Base-by-base conservation (phyloP, 2,329 filamentous ascomycete species). In the Graphium sp. region DNA sequence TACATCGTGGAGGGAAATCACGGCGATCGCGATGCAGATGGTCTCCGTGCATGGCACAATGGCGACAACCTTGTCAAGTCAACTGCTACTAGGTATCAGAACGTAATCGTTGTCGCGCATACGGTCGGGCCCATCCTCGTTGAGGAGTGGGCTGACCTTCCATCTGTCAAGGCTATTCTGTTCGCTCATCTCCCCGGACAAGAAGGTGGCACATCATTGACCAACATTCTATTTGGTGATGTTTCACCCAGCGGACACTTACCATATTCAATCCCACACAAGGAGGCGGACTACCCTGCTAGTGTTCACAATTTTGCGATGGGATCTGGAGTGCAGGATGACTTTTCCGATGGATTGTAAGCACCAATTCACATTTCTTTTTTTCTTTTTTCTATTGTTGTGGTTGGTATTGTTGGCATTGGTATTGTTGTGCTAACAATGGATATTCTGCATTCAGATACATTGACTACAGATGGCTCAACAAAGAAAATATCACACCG, bases 381-480 rank as follows among this genome's bases (percentile, higher is more conserved):
- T 19, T n/a, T n/a, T n/a, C n/a, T n/a, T n/a, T n/a, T n/a, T n/a
- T n/a, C n/a, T n/a, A n/a, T n/a, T n/a, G n/a, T n/a, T n/a, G n/a
- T n/a, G n/a, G n/a, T n/a, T n/a, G n/a, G n/a, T n/a, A n/a, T n/a
- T n/a, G n/a, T n/a, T n/a, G n/a, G n/a, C n/a, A n/a, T n/a, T n/a
- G n/a, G n/a, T n/a, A n/a, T n/a, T n/a, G n/a, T n/a, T n/a, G n/a
- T n/a, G n/a, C n/a, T n/a, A n/a, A n/a, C n/a, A n/a, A 20, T 8
- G 14, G 2, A 11, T 29, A 4, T 11, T n/a, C 10, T 6, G 10
- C 14, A 17, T 7, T 6, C 10, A 30, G 28, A 13, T 85, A 85
- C 44, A 74, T 91, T 39, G 87, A 94, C 55, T 93, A 94, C 53
- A 74, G 84, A 9, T 69, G 85, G 49, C 85, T 94, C 40, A 84